A percentile compares a stretch with the other conserved stretches of the same genome.
phyloP scores from a whole-genome alignment of 495 filamentous ascomycete species.

The Neurospora sp. region DNA sequence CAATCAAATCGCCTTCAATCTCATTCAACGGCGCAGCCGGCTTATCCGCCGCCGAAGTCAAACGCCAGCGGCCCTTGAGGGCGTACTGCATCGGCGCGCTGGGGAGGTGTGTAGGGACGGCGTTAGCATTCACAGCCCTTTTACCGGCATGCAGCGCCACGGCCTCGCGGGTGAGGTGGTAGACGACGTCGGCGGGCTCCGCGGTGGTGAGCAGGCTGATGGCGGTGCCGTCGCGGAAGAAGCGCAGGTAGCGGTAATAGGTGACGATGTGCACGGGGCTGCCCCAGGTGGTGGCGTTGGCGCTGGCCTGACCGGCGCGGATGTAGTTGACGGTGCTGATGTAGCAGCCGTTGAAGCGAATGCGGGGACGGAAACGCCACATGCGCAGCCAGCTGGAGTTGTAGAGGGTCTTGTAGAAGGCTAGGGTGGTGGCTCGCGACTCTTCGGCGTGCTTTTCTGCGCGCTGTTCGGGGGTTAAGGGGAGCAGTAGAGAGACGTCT shows the following conservation, averaged over 20 bases:
- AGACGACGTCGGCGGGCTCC: constrained; percentile 78
- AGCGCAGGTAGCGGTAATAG: constrained; percentile 92
- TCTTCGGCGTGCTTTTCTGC: constrained; percentile 19
- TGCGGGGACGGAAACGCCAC: constrained; percentile 71
- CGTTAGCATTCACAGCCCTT: constrained; percentile 1
- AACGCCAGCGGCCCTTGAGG: constrained; percentile 31
- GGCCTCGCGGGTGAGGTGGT: constrained; percentile 47
- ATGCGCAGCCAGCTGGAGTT: constrained; percentile 48
- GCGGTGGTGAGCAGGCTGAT: constrained; percentile 68
- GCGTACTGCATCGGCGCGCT: constrained; percentile 24
- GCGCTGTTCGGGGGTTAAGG: constrained; percentile 19
- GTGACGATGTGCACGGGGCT: constrained; percentile 92
- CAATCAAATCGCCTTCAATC: constrained; percentile 56
- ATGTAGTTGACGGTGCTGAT: constrained; percentile 95
- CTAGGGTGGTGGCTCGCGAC: constrained; percentile 23
- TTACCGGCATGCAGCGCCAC: constrained; percentile 16
- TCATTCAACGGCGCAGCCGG: constrained; percentile 14
- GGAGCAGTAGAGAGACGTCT: not conserved
- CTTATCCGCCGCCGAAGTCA: constrained; percentile 17
- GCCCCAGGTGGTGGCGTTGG: constrained; percentile 54
- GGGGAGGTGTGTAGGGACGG: constrained; percentile 20
- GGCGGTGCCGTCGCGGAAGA: constrained; percentile 81
- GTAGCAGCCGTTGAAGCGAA: constrained; percentile 91
- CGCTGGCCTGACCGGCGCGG: constrained; percentile 57
- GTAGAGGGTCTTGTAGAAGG: constrained; percentile 35